Percentiles rank a stretch among this genome's conserved stretches.
These are phyloP conservation scores for Pezicula rhizophila DNA, from an alignment of 2,329 filamentous ascomycete genomes.

Conservation along the genomic window DNA sequence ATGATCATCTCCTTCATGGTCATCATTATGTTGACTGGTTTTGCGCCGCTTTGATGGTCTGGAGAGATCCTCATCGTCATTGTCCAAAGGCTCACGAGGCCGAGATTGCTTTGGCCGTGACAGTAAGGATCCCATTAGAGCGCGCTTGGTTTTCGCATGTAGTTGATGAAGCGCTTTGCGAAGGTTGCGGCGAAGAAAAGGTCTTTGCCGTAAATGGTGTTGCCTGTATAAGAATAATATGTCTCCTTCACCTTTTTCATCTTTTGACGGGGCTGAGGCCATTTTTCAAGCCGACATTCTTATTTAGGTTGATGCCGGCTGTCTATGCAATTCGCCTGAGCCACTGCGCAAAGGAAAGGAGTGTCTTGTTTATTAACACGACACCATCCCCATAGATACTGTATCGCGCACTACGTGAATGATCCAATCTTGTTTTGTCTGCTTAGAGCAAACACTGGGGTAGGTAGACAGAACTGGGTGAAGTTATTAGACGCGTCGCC, in stretches of 20 bases:
- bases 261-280: conserved; percentile 4
- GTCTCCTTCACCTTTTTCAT: conserved; percentile 16
- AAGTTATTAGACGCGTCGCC: too few species aligned
- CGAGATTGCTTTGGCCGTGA: neutral
- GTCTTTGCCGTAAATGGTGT: neutral
- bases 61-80: conserved; percentile 18
- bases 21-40: neutral
- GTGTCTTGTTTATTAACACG: neutral
- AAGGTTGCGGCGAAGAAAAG: conserved; percentile 19
- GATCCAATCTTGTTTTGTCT: too few species aligned
- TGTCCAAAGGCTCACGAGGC: conserved; percentile 4
- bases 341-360: conserved; percentile 2
- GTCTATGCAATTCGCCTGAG: conserved; percentile 8
- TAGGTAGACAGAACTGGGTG: too few species aligned
- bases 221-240: conserved; percentile 4
- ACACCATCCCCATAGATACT: too few species aligned
- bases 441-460: too few species aligned
- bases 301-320: neutral
- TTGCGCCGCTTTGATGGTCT: conserved; percentile 20
- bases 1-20: neutral
- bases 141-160: neutral
- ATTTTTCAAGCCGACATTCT: too few species aligned
- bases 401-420: too few species aligned
- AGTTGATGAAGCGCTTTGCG: conserved; percentile 10
- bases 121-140: neutral